phyloP scores from a whole-genome alignment of 331 rosid species.

The Acacia pycnantha region DNA sequence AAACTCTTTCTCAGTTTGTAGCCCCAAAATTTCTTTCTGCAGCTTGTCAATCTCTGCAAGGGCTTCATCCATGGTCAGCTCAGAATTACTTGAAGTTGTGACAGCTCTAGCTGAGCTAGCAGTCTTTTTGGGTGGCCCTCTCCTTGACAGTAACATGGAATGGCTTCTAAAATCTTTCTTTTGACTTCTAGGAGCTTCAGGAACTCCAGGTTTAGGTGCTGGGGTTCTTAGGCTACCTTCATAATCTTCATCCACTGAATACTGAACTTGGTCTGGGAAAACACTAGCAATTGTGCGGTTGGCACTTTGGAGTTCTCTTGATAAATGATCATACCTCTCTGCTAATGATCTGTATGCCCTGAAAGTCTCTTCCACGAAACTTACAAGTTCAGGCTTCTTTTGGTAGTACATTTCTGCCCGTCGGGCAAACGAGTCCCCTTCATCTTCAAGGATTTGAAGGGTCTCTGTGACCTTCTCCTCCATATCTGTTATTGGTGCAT shows the following conservation, averaged over 20 bases:
- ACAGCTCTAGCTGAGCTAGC: constrained; percentile 31
- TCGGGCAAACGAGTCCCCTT: constrained; percentile 89
- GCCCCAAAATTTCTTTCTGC: constrained; percentile 69
- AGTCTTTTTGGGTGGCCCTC: constrained; percentile 34
- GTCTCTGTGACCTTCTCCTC: constrained; percentile 74
- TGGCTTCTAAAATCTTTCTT: constrained; percentile 53
- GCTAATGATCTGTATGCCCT: constrained; percentile 77
- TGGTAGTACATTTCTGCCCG: constrained; percentile 94
- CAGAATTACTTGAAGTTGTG: constrained; percentile 35
- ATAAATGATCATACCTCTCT: constrained; percentile 77
- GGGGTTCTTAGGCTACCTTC: constrained; percentile 40
- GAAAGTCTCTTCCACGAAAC: constrained; percentile 68
- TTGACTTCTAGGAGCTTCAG: constrained; percentile 57
- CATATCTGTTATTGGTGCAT: constrained; percentile 61
- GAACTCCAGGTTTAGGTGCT: constrained; percentile 31
- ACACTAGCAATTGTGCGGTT: constrained; percentile 87
- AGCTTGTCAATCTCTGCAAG: constrained; percentile 61
- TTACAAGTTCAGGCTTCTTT: constrained; percentile 77
- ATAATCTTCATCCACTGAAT: constrained; percentile 55
- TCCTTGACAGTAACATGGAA: constrained; percentile 55
- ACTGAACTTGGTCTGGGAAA: constrained; percentile 79
- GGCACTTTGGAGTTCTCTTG: constrained; percentile 84
- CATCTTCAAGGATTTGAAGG: constrained; percentile 62
- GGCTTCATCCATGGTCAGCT: constrained; percentile 62
- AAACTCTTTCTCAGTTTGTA: constrained; percentile 92